Base-by-base conservation (phyloP, 2,329 filamentous ascomycete genomes). In the Ambrosiella xylebori region DNA sequence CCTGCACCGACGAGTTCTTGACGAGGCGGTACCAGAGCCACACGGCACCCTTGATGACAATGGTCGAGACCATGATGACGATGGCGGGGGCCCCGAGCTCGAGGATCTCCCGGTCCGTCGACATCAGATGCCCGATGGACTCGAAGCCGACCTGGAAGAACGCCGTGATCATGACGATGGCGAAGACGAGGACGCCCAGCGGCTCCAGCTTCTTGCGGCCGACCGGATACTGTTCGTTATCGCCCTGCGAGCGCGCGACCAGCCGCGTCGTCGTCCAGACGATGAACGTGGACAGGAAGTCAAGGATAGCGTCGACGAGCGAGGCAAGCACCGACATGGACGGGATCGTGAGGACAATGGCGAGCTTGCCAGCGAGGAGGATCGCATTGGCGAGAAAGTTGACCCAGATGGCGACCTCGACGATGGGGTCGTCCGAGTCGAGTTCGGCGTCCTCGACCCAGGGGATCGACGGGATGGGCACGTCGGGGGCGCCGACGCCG, bases 11-110 rank as follows among this genome's bases (percentile, higher is more conserved):
- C 1, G 85, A 89, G 68, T 94, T 95, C 64, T 81, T 87, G 63
- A 95, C 86, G 39, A 93, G 69, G 6, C 88, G 85, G 67, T 87
- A 95, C 86, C 86, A 95, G 44, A 94, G 66, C 86, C 87, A 95
- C 70, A 86, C 90, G 8, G 80, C 71, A 17, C 85, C 81, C 68
- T 95, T 95, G 69, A 95, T 83, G 49, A 90, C 69, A 44, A 95
- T 85, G 0, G 89, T 95, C 44, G 78, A 74, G 4, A 83, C 71
- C 88, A 95, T 94, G 67, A 94, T 91, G 54, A 74, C 71, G 59
- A 94, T 82, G 4, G 88, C 85, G 0, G 87, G 79, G 13, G 82
- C 65, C 0, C 84, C 80, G 13, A 95, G 77, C 64, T 86, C 70
- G n/a, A 95, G 82, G 15, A 94, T 73, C 15, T 76, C 73, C 64